These are phyloP conservation scores for Aquilaria sinensis DNA, from an alignment of 345 rosid genomes.

Conservation along the genomic window DNA sequence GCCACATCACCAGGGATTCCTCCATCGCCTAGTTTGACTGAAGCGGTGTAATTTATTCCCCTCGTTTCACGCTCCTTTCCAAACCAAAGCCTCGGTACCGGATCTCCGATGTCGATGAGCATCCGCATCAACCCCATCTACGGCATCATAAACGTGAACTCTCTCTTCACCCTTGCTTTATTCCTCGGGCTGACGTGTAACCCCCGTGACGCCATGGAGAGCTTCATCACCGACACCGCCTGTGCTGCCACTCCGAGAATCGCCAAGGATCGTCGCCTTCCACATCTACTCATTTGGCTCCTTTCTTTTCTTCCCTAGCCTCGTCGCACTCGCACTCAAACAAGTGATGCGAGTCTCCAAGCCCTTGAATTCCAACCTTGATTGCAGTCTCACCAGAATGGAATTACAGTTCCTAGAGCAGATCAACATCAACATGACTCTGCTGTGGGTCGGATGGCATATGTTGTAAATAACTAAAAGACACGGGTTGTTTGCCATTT, in stretches of 20 bases:
- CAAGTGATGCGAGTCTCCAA: conserved; percentile 62
- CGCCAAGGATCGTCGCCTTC: conserved; percentile 61
- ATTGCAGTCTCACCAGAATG: no score
- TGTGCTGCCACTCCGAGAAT: conserved; percentile 36
- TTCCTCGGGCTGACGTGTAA: conserved; percentile 81
- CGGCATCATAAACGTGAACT: conserved; percentile 75
- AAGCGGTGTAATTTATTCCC: no score
- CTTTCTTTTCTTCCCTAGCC: conserved; percentile 69
- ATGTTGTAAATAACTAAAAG: no score
- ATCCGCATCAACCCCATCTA: conserved; percentile 83
- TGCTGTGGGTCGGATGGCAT: conserved; percentile 65
- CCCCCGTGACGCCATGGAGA: conserved; percentile 35
- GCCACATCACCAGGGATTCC: no score
- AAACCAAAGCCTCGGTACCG: no score
- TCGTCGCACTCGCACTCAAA: conserved; percentile 71
- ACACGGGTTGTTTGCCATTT: no score
- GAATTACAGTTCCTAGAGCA: conserved; percentile 5
- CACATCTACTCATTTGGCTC: conserved; percentile 80
- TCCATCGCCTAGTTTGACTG: no score
- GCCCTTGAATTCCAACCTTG: conserved; percentile 11
- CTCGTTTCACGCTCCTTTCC: no score
- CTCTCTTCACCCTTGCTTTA: conserved; percentile 87
- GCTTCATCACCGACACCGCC: conserved; percentile 32
- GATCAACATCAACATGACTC: conserved; percentile 31
- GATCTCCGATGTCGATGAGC: conserved; percentile 46